Evolutionary conservation across 139 green algal genomes (phyloP).

Genomic region (Auxenochlorella pyrenoidosa): DNA sequence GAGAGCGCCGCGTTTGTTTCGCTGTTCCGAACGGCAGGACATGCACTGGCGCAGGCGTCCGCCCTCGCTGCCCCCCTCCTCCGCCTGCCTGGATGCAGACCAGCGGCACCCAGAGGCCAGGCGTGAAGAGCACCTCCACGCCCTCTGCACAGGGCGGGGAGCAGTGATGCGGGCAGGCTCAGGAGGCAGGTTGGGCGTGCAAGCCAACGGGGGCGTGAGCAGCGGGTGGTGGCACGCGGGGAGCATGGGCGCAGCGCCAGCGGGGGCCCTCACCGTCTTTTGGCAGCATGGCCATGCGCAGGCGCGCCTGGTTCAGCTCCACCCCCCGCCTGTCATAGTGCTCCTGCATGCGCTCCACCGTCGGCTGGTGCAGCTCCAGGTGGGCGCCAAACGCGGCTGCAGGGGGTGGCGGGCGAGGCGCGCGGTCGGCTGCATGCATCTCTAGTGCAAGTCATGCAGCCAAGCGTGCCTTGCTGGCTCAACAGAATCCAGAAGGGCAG

Average conservation of each 20-base stretch:
- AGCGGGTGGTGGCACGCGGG: too few relatives aligned
- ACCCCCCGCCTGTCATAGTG: conserved; percentile 71
- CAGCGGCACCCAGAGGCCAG: conserved; percentile 77
- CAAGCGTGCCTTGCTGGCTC: too few relatives aligned
- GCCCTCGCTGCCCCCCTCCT: too few relatives aligned
- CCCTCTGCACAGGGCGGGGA: not conserved
- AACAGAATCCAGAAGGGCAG: too few relatives aligned
- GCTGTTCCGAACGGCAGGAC: too few relatives aligned
- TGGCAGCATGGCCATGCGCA: conserved; percentile 79
- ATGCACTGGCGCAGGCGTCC: too few relatives aligned
- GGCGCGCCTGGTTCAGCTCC: conserved; percentile 80
- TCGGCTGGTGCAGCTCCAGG: conserved; percentile 67
- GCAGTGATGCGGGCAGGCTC: not conserved
- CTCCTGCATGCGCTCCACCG: conserved; percentile 68
- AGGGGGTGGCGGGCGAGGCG: too few relatives aligned
- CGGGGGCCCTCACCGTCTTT: not conserved
- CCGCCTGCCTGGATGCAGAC: conserved; percentile 49
- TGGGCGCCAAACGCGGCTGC: conserved; percentile 22
- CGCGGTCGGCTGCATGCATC: too few relatives aligned
- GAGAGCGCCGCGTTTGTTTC: too few relatives aligned
- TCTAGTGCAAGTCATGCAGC: too few relatives aligned
- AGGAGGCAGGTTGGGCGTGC: not conserved
- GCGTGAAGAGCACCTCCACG: conserved; percentile 52
- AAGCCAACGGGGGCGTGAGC: too few relatives aligned
- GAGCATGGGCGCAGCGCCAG: not conserved